Base-by-base conservation (phyloP, 2,329 filamentous ascomycete genomes). In the Botrytis fabae region DNA sequence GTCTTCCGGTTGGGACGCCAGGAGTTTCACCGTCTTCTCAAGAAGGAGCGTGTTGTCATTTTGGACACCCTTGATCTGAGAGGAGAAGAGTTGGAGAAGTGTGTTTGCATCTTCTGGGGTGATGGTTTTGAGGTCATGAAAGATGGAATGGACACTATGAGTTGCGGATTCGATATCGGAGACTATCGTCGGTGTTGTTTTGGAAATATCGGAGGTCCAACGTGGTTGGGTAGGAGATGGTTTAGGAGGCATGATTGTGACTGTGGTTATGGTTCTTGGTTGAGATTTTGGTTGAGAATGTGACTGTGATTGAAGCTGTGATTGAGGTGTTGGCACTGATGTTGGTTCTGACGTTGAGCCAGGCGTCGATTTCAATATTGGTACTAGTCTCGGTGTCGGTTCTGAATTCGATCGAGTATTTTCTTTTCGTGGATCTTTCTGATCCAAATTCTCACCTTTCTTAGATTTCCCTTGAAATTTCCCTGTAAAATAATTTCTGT, bases 31-130 rank as follows among this genome's bases (percentile, higher is more conserved):
- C 8, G 91, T 86, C 7, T 88, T 85, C 81, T 93, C 92, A 90
- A 94, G 93, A 65, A 93, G 84, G 85, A 93, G 92, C 0, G 89
- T 91, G 83, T 92, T 92, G 83, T 95, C 93, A 77, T 95, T 90
- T 2, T 88, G 81, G 22, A 86, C 86, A 1, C 91, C 90, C 76
- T 87, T 90, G 44, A 90, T 80, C 81, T 92, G 90, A 75, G 83
- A 85, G 71, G 87, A 85, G 72, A 92, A 83, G 59, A 93, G 82
- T 18, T 88, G 85, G 62, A 86, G 80, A 35, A 93, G 82, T 0
- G 91, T 92, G 76, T 87, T 86, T 63, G 91, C 79, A 78, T 80
- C 71, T 75, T 83, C 80, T 22, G 85, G 80, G 68, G 80, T 84
- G 76, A 88, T 76, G 70, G 82, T 81, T 69, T 79, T 80, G n/a